Evolutionary conservation across 2,329 filamentous ascomycete species (phyloP).

Genomic region (Didymella pinodella): DNA sequence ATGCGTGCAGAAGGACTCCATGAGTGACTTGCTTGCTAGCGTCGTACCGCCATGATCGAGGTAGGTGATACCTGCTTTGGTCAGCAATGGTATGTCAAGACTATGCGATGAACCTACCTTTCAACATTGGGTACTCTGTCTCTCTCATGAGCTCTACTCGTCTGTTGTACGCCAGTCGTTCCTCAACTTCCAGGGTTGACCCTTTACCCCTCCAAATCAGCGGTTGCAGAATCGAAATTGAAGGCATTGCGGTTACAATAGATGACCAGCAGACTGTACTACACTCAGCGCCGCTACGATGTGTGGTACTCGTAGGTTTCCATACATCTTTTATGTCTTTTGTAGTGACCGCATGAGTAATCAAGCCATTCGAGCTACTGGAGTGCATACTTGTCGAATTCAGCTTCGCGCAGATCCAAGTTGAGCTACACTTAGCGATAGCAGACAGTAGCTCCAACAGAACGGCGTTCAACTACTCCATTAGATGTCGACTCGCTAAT

Average conservation of each 20-base stretch:
- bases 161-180: conserved; percentile 25
- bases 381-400: conserved; percentile 6
- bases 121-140: conserved; percentile 39
- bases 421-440: conserved; percentile 6
- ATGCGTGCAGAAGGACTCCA: conserved; percentile 64
- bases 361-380: background rate
- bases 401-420: conserved; percentile 2
- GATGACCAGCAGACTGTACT: conserved; percentile 3
- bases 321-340: conserved; percentile 10
- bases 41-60: conserved; percentile 65
- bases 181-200: background rate
- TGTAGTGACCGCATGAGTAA: background rate
- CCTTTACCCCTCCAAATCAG: background rate
- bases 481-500: background rate
- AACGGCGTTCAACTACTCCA: background rate
- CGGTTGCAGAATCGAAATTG: background rate
- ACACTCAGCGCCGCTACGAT: background rate
- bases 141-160: conserved; percentile 25
- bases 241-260: conserved; percentile 2
- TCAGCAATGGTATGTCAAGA: conserved; percentile 1
- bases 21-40: conserved; percentile 60
- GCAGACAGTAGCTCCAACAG: conserved; percentile 4
- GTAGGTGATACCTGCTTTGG: conserved; percentile 53
- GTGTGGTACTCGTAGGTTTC: background rate
- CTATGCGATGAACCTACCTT: conserved; percentile 18